These are phyloP conservation scores for Aspergillus sergii DNA, from an alignment of 2,329 filamentous ascomycete genomes.

Conservation along the genomic window DNA sequence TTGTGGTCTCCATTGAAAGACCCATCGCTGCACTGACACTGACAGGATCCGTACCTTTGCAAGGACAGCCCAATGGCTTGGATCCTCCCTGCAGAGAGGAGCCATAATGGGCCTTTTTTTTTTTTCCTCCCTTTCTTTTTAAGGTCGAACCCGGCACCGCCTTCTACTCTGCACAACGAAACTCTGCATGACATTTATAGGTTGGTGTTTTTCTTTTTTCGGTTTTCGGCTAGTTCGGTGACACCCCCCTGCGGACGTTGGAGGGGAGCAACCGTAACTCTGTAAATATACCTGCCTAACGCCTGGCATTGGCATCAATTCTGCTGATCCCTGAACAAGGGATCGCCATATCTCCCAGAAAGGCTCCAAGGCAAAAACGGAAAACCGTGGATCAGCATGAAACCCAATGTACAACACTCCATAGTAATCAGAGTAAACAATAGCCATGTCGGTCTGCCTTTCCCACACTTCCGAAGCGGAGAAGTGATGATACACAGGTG, in stretches of 20 bases:
- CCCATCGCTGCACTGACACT: conserved; percentile 1
- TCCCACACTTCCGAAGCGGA: background rate
- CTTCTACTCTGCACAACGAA: background rate
- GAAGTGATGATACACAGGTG: conserved; percentile 1
- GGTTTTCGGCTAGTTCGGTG: background rate
- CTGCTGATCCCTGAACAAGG: background rate
- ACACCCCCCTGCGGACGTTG: background rate
- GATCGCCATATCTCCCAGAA: background rate
- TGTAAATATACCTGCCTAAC: background rate
- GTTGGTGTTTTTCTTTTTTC: background rate
- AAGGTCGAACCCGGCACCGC: background rate
- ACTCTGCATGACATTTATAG: background rate
- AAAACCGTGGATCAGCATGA: background rate
- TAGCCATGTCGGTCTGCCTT: background rate
- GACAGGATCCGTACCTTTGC: conserved; percentile 1
- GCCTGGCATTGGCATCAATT: background rate
- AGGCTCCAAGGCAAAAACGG: background rate
- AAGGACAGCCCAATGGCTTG: background rate
- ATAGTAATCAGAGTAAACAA: background rate
- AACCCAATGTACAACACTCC: background rate
- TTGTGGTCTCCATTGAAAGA: background rate
- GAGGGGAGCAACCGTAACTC: background rate
- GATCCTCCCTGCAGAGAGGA: background rate
- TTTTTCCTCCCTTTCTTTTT: background rate
- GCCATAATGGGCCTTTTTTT: background rate